Evolutionary conservation across 352 stramenopile genomes (phyloP), one percentile per base, ranked within the genome.

Genomic region (Pythium brachiatum): DNA sequence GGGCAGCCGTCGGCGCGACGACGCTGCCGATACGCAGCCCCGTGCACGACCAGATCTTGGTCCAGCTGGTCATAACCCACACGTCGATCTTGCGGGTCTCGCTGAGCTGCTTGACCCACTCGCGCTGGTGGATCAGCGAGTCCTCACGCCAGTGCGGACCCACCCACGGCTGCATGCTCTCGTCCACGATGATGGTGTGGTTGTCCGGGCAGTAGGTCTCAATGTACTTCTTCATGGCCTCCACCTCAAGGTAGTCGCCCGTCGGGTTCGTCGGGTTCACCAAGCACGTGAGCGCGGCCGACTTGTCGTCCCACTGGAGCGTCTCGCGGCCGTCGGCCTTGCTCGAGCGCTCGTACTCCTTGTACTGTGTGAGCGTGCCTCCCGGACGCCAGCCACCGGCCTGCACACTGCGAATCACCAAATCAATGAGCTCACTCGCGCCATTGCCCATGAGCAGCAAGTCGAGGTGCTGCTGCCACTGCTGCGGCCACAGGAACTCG

Each of bases 41-140:
- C 64, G 87, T 96, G 79, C 89, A 97, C 13, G 89, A 94, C 89
- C 89, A 97, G 72, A 97, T 96, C 80, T 96, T 96, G 63, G 88
- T 96, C 83, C 86, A 95, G 65, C 80, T 91, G 36, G 86, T 96
- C 89, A 97, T 97, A 70, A 97, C 75, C 89, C 89, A 97, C 25
- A 97, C 83, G 68, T 97, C 79, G 52, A 97, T 90, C 53, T 76
- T 73, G 62, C 82, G 80, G 29, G 86, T 86, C 29, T 75, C 79
- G 31, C 79, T 90, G 62, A 97, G 78, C 20, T 82, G 57, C 50
- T 79, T 62, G 21, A 94, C 77, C 87, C 89, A 97, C 50, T 89
- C 81, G 41, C 86, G 86, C 68, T 96, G 78, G 60, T 92, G 76
- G 58, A 96, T 93, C n/a, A 96, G 76, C 46, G 76, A 90, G 67